A percentile compares a stretch with the other conserved stretches of the same genome.
Conservation (phyloP, 2,329 filamentous ascomycete genomes). For the Ascochyta viciae-villosae region DNA sequence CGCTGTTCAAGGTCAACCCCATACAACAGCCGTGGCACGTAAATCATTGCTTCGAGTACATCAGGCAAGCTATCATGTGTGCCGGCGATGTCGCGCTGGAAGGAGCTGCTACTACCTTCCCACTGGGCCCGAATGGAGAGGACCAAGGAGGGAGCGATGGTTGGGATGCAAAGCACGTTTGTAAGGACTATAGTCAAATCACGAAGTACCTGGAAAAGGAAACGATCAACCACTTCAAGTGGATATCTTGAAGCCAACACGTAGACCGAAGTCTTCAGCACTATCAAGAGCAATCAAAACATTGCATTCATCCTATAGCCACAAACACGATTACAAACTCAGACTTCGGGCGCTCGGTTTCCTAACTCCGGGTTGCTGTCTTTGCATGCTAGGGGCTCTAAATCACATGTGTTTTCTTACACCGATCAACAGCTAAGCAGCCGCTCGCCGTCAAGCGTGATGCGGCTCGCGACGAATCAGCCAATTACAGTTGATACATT, state of each 20-base stretch:
- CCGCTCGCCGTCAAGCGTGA: constrained; percentile 3
- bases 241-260: constrained; percentile 29
- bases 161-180: constrained; percentile 45
- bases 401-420: not conserved
- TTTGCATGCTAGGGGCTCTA: not conserved
- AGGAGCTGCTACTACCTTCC: constrained; percentile 44
- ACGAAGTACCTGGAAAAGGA: constrained; percentile 37
- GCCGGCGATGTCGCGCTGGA: constrained; percentile 44
- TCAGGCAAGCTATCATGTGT: constrained; percentile 45
- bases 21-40: constrained; percentile 46
- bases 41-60: constrained; percentile 46
- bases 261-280: not conserved
- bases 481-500: constrained; percentile 8
- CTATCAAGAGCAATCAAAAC: not conserved
- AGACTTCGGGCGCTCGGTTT: not conserved
- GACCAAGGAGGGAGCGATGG: constrained; percentile 45
- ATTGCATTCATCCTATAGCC: not conserved
- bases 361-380: not conserved
- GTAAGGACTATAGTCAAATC: constrained; percentile 43
- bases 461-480: not conserved
- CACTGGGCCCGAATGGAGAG: constrained; percentile 29
- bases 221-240: constrained; percentile 39
- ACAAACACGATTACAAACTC: not conserved
- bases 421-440: not conserved
- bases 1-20: constrained; percentile 14